Conservation (phyloP, 148 eudicot species). For the Pouteria glomerata region DNA sequence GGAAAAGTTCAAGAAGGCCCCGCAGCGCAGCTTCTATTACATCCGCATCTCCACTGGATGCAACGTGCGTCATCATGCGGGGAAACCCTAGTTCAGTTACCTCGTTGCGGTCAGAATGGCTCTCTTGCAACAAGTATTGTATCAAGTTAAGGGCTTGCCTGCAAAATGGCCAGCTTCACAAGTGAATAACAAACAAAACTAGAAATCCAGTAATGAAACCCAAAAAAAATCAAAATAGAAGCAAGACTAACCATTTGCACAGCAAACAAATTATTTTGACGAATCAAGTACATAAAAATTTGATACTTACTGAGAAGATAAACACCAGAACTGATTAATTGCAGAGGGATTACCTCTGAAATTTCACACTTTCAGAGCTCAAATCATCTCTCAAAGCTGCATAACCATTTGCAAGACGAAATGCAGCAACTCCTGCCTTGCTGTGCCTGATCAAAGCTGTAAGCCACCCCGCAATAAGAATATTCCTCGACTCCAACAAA, state of each 20-base stretch:
- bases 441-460: conserved; percentile 85
- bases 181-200: too few species aligned
- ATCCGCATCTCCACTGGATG: conserved; percentile 63
- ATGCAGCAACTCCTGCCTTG: conserved; percentile 82
- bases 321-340: neutral
- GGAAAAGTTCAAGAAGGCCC: conserved; percentile 66
- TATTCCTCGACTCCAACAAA: too few species aligned
- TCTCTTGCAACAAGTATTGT: conserved; percentile 69
- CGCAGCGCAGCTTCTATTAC: conserved; percentile 78
- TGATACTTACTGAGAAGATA: neutral
- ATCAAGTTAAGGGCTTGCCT: conserved; percentile 96
- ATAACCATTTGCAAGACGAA: conserved; percentile 91
- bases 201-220: too few species aligned
- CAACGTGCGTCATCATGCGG: conserved; percentile 70
- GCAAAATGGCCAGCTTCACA: too few species aligned
- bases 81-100: conserved; percentile 73
- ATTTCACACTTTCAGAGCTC: conserved; percentile 61
- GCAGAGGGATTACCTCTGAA: conserved; percentile 55
- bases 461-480: conserved; percentile 11
- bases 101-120: conserved; percentile 41
- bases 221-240: neutral
- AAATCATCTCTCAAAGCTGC: conserved; percentile 81
- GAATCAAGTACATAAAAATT: neutral
- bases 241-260: neutral
- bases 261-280: too few species aligned